Base-by-base conservation (phyloP, 345 rosid species). In the Murraya paniculata region DNA sequence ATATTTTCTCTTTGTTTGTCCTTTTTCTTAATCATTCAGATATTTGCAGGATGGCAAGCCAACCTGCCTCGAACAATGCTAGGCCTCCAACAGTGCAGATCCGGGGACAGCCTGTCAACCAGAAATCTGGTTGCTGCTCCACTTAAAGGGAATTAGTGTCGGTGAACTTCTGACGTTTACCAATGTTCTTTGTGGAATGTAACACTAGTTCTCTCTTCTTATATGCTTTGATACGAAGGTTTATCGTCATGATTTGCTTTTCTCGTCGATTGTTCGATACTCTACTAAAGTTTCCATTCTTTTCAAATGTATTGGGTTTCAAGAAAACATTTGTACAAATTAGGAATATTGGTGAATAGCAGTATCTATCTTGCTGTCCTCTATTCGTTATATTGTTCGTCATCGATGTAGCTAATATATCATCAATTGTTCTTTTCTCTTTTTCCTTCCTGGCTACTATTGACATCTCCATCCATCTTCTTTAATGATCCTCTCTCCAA, bases 31-130 rank as follows among this genome's bases (percentile, higher is more conserved):
- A 50, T 53, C 57, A 53, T 53, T 53, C 57, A 39, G 21, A n/a
- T 39, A 3, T 64, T 39, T 80, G 76, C 88, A 95, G 99, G 92
- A 93, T 95, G 99, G 99, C 97, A 11, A 93, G 95, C 84, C 98
- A 95, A 84, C 98, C 99, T 13, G 89, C 91, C 10, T 77, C 81
- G 79, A 87, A 84, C 87, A 88, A 87, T 35, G 89, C 96, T 4
- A 90, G 94, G 82, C 98, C 96, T 55, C 91, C 98, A 35, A 93
- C 97, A 0, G 99, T 95, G 80, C 95, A 93, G 88, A 92, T 95
- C 65, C 90, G 96, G 53, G 99, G 99, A 71, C 97, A 93, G 83
- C 96, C 97, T 8, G 94, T 95, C 19, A 92, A 88, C 90, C 98
- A 95, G 86, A 95, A 95, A 78, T 77, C 92, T 6, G 96, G 99